Evolutionary conservation across 768 basidiomycete species (phyloP).

Genomic region (Grammothele lineata): DNA sequence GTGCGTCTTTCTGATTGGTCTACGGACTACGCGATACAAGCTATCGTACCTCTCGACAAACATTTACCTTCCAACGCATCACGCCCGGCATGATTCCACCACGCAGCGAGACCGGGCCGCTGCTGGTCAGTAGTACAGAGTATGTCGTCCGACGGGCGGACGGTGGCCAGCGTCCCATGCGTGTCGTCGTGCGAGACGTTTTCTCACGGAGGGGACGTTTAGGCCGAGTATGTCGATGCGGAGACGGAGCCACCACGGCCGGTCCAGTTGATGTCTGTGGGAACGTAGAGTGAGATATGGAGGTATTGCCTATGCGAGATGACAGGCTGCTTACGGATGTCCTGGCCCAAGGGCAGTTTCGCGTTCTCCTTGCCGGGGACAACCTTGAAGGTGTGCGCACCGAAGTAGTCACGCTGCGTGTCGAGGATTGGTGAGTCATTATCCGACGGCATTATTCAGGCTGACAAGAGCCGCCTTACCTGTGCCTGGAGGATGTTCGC

Average conservation of each 20-base stretch:
- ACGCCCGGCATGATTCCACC: neutral
- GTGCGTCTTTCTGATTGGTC: slow-evolving; percentile 2
- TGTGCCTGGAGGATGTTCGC: slow-evolving; percentile 88
- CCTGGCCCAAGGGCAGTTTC: slow-evolving; percentile 71
- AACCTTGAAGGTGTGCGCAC: slow-evolving; percentile 97
- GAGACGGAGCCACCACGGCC: slow-evolving; percentile 96
- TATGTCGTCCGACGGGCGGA: neutral
- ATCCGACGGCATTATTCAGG: too few species aligned
- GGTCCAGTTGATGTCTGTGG: slow-evolving; percentile 91
- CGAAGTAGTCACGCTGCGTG: slow-evolving; percentile 95
- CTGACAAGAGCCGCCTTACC: too few species aligned
- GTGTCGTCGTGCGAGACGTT: neutral
- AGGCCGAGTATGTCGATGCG: slow-evolving; percentile 78
- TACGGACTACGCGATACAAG: slow-evolving; percentile 10
- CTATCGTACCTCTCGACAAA: slow-evolving; percentile 6
- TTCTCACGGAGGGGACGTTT: slow-evolving; percentile 17
- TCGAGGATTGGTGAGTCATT: too few species aligned
- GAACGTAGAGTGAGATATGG: neutral
- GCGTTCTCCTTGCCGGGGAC: slow-evolving; percentile 88
- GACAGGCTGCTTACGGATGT: slow-evolving; percentile 85
- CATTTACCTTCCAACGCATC: neutral
- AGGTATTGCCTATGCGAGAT: too few species aligned
- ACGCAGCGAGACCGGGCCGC: slow-evolving; percentile 1
- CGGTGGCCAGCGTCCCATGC: neutral
- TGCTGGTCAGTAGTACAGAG: slow-evolving; percentile 2